Percentiles rank a stretch among this genome's conserved stretches.
phyloP scores from a whole-genome alignment of 257 asterid genomes.

The Fraxinus pennsylvanica region DNA sequence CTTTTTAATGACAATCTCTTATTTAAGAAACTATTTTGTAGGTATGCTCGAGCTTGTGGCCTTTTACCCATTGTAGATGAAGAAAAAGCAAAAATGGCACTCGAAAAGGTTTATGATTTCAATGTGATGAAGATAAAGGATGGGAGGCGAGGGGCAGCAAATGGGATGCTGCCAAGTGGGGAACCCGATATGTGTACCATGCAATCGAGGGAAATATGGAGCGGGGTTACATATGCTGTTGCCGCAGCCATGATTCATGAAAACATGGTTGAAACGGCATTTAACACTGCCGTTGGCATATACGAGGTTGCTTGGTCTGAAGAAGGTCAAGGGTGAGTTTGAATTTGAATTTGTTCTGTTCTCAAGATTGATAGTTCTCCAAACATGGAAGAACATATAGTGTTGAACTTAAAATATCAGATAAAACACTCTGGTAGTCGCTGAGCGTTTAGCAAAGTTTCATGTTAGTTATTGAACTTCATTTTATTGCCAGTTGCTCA shows the following conservation, averaged over 20 bases:
- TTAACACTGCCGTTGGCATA: constrained; percentile 81
- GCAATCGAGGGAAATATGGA: constrained; percentile 98
- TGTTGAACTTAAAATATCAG: neutral
- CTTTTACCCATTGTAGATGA: constrained; percentile 80
- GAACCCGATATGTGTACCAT: constrained; percentile 65
- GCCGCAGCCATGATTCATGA: constrained; percentile 96
- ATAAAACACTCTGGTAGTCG: neutral
- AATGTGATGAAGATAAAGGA: constrained; percentile 78
- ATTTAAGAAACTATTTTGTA: constrained; percentile 28
- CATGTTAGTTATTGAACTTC: neutral
- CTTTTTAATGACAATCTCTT: neutral
- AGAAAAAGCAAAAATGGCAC: constrained; percentile 71
- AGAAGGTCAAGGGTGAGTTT: constrained; percentile 76
- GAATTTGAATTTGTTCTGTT: neutral
- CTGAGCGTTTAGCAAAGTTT: neutral
- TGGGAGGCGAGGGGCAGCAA: constrained; percentile 82
- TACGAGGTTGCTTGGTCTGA: constrained; percentile 80
- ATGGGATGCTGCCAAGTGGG: constrained; percentile 93
- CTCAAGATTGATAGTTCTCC: neutral
- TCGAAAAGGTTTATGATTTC: constrained; percentile 70
- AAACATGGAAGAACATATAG: neutral
- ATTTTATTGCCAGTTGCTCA: neutral
- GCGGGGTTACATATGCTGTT: constrained; percentile 87
- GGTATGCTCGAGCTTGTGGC: constrained; percentile 97
- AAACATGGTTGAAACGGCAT: constrained; percentile 73